A percentile compares a stretch with the other conserved stretches of the same genome.
phyloP scores from a whole-genome alignment of 805 yeast genomes.

The Ogataea populi-albae region DNA sequence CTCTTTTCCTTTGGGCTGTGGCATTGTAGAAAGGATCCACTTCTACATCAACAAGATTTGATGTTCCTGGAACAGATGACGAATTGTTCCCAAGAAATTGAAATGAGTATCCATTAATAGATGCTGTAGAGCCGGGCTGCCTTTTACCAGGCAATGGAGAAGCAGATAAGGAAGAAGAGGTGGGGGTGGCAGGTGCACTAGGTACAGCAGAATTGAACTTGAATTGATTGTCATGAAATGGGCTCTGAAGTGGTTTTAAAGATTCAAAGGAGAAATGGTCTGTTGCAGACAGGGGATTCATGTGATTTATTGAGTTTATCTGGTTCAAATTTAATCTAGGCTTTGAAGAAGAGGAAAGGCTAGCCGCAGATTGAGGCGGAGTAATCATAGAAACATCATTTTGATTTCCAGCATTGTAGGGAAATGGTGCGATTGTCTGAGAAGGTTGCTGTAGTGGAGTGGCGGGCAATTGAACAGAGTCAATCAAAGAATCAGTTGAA shows the following conservation, averaged over 20 bases:
- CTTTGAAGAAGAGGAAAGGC: conserved; percentile 12
- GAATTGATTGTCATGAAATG: conserved; percentile 21
- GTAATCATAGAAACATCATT: conserved; percentile 18
- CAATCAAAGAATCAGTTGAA: conserved; percentile 35
- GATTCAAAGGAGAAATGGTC: conserved; percentile 25
- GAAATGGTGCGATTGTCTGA: conserved; percentile 7
- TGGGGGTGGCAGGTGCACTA: conserved; percentile 2
- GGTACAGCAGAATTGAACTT: conserved; percentile 7
- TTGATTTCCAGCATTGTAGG: conserved; percentile 7
- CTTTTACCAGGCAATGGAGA: conserved; percentile 1
- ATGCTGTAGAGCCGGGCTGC: conserved; percentile 5
- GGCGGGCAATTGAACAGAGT: conserved; percentile 27
- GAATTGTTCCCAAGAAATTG: background rate
- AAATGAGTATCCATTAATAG: background rate
- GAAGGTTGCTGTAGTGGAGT: conserved; percentile 12
- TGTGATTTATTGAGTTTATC: conserved; percentile 1
- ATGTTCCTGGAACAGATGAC: conserved; percentile 1
- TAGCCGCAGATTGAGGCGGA: conserved; percentile 21
- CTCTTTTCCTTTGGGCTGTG: conserved; percentile 52
- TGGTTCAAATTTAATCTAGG: conserved; percentile 11
- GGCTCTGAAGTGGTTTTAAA: conserved; percentile 24
- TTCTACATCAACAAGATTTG: conserved; percentile 20
- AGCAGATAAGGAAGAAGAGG: conserved; percentile 1
- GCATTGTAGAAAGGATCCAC: conserved; percentile 38
- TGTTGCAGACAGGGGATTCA: no score